Evolutionary conservation across 2,329 filamentous ascomycete genomes (phyloP), one percentile per base, ranked within the genome.

Genomic region (Arthrinium phaeospermum): DNA sequence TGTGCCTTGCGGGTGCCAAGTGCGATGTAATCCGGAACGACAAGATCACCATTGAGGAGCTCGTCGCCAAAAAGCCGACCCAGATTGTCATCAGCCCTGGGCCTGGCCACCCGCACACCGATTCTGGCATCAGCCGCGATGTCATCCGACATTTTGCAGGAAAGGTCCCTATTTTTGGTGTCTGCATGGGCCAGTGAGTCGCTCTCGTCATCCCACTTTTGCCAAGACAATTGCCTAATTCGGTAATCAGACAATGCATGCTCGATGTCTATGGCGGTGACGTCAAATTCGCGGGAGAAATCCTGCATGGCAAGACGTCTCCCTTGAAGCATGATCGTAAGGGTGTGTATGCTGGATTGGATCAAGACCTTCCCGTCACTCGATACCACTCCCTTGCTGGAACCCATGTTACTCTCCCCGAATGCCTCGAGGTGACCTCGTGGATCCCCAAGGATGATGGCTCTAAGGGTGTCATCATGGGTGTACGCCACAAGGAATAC

Each of bases 341-440:
- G 82, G 97, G 96, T n/a, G 92, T 98, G 10, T 99, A 98, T 80
- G 89, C 90, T 61, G 91, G 91, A n/a, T 86, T 99, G 72, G 85
- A 91, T 4, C 92, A 97, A 79, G 90, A 91, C 46, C 88, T 99
- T 27, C 93, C 94, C 0, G 95, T 99, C 27, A 99, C 96, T 22
- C 89, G 96, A 75, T 99, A 99, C 80, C 96, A 99, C 83, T 99
- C 97, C 4, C 90, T 99, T 53, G 96, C 96, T 14, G 96, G 96
- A 57, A 98, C 95, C 1, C 93, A 96, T 77, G 89, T 93, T 49
- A 98, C 95, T 4, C 86, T 99, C 44, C 96, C 96, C 3, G 88
- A 93, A 41, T 94, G 91, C 74, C 88, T 99, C 57, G 94, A 99
- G 81, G 90, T 98, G 10, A 94, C 94, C 1, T 98, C 96, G 64